These are phyloP conservation scores for Citrus glauca DNA, from an alignment of 345 rosid species.

Conservation along the genomic window DNA sequence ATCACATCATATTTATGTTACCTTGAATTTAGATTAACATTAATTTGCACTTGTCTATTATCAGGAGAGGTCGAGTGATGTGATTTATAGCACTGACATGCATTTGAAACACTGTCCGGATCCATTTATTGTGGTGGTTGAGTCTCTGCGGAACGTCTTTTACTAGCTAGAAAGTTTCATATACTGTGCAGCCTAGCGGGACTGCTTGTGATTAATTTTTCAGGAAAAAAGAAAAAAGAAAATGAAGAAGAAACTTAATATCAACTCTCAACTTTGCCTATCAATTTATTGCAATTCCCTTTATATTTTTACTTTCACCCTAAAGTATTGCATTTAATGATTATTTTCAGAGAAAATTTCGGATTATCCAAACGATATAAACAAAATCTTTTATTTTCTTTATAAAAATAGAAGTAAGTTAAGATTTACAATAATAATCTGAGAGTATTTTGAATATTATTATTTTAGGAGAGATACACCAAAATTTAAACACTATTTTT, in stretches of 20 bases:
- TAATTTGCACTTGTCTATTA: too few species aligned
- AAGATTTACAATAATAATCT: too few species aligned
- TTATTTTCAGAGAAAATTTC: not conserved
- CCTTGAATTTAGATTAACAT: too few species aligned
- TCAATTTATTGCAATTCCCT: not conserved
- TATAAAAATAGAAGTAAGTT: too few species aligned
- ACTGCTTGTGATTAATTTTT: not conserved
- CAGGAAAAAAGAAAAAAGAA: not conserved
- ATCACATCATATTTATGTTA: too few species aligned
- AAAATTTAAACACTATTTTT: not conserved
- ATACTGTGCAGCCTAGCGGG: too few species aligned
- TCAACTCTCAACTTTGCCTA: not conserved
- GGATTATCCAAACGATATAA: too few species aligned
- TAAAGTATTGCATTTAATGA: not conserved
- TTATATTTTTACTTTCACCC: not conserved
- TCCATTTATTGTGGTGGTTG: not conserved
- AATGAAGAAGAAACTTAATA: not conserved
- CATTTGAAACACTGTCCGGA: not conserved
- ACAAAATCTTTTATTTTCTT: too few species aligned
- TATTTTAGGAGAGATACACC: too few species aligned
- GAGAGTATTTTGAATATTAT: too few species aligned
- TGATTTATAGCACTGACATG: too few species aligned
- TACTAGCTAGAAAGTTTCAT: not conserved
- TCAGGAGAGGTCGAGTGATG: not conserved
- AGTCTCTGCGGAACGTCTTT: not conserved